phyloP scores from a whole-genome alignment of 1,139 yeast genomes.

The Insectozyma bohioensis region DNA sequence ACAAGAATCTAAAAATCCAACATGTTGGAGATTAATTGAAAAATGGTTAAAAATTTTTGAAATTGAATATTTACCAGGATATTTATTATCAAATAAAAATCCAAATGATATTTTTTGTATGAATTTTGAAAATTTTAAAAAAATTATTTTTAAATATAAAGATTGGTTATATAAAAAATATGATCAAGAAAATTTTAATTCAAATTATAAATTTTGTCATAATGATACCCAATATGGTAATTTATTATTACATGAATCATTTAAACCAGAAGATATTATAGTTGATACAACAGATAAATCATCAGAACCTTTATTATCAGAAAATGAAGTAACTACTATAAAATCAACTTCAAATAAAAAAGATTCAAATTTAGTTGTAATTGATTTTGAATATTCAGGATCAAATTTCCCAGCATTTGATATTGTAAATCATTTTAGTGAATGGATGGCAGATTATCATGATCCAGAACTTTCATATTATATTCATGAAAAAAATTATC shows the following conservation, averaged over 20 bases:
- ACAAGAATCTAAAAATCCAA: constrained; percentile 36
- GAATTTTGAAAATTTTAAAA: constrained; percentile 50
- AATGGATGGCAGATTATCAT: constrained; percentile 96
- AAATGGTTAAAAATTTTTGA: constrained; percentile 72
- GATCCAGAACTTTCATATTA: constrained; percentile 61
- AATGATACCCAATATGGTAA: constrained; percentile 97
- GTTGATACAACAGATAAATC: constrained; percentile 18
- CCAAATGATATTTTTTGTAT: constrained; percentile 49
- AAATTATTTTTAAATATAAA: constrained; percentile 49
- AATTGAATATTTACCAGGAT: constrained; percentile 29
- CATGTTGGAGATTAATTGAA: constrained; percentile 65
- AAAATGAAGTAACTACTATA: constrained; percentile 22
- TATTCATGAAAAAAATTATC: constrained; percentile 58
- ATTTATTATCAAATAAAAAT: constrained; percentile 23
- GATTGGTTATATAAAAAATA: constrained; percentile 63
- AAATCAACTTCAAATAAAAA: constrained; percentile 33
- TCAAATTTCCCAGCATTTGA: constrained; percentile 91
- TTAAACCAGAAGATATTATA: constrained; percentile 39
- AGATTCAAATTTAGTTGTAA: constrained; percentile 82
- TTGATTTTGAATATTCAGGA: constrained; percentile 95
- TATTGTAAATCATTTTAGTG: constrained; percentile 84
- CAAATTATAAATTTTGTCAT: constrained; percentile 76
- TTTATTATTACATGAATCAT: constrained; percentile 52
- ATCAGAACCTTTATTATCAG: constrained; percentile 17
- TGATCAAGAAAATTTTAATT: constrained; percentile 41